phyloP scores from a whole-genome alignment of 1,284 basidiomycete species.

The Leccinum subfulvum region DNA sequence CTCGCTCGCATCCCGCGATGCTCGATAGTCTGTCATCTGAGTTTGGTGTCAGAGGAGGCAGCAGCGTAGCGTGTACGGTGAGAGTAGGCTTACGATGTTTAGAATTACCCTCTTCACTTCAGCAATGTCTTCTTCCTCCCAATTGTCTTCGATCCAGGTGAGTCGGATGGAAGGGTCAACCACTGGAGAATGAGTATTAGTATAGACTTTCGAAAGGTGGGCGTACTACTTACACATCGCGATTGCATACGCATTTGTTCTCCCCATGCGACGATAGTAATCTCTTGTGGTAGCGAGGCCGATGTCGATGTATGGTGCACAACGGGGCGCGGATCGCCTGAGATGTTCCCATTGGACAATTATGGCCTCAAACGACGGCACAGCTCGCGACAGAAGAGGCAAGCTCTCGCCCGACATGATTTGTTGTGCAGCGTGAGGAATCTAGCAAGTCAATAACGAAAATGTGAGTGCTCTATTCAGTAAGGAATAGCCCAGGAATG shows the following conservation, averaged over 20 bases:
- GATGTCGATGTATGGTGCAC: not conserved
- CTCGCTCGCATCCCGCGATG: too few species aligned
- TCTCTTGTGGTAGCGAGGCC: not conserved
- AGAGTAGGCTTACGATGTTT: too few species aligned
- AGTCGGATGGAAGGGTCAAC: not conserved
- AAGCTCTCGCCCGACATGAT: not conserved
- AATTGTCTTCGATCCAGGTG: not conserved
- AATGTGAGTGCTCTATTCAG: not conserved
- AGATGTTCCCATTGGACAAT: not conserved
- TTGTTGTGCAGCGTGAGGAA: not conserved
- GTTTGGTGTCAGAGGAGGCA: too few species aligned
- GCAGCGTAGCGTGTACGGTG: too few species aligned
- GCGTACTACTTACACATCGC: not conserved
- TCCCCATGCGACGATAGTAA: not conserved
- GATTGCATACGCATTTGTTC: not conserved
- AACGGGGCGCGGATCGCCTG: not conserved
- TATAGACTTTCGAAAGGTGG: too few species aligned
- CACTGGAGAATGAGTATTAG: not conserved
- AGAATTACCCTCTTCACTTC: too few species aligned
- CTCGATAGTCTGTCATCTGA: too few species aligned
- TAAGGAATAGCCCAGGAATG: not conserved
- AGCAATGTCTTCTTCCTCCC: too few species aligned
- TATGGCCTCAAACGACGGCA: not conserved
- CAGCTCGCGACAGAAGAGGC: not conserved
- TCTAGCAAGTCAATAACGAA: not conserved